phyloP scores from a whole-genome alignment of 805 yeast species.

The Metahyphopichia silvanorum region DNA sequence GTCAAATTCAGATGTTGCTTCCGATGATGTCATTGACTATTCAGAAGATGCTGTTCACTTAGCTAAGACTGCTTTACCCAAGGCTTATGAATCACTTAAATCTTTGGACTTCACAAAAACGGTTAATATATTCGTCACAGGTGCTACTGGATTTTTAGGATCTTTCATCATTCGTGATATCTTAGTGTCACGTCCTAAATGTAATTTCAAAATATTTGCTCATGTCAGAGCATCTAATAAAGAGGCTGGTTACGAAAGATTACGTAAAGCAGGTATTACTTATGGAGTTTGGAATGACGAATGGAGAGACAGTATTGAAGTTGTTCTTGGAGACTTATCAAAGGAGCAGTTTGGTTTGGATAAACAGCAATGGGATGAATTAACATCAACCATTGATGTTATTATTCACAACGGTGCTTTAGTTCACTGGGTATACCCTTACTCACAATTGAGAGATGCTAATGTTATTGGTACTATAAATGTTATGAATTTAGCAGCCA shows the following conservation, averaged over 20 bases:
- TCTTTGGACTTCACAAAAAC: slow-evolving; percentile 29
- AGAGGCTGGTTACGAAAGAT: slow-evolving; percentile 70
- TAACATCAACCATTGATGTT: slow-evolving; percentile 66
- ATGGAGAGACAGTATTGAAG: slow-evolving; percentile 56
- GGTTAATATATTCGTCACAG: slow-evolving; percentile 80
- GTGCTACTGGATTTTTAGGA: slow-evolving; percentile 96
- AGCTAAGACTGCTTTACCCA: slow-evolving; percentile 36
- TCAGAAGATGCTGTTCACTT: slow-evolving; percentile 69
- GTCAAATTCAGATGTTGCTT: slow-evolving; percentile 26
- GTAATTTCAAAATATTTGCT: slow-evolving; percentile 63
- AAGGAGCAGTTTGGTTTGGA: slow-evolving; percentile 67
- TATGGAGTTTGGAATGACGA: slow-evolving; percentile 77
- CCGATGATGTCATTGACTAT: slow-evolving; percentile 32
- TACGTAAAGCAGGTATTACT: slow-evolving; percentile 69
- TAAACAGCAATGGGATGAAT: slow-evolving; percentile 51
- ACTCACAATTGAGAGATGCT: slow-evolving; percentile 83
- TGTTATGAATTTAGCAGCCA: slow-evolving; percentile 70
- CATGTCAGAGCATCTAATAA: slow-evolving; percentile 85
- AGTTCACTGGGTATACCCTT: slow-evolving; percentile 99
- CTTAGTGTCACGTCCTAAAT: slow-evolving; percentile 48
- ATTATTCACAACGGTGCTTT: slow-evolving; percentile 96
- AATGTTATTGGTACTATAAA: slow-evolving; percentile 87
- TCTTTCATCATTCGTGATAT: slow-evolving; percentile 81
- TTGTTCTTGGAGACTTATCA: slow-evolving; percentile 82
- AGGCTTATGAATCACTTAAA: slow-evolving; percentile 44